Percentiles rank a stretch among this genome's conserved stretches.
These are phyloP conservation scores for Hanseniaspora uvarum DNA, from an alignment of 1,139 yeast species.

Conservation along the genomic window DNA sequence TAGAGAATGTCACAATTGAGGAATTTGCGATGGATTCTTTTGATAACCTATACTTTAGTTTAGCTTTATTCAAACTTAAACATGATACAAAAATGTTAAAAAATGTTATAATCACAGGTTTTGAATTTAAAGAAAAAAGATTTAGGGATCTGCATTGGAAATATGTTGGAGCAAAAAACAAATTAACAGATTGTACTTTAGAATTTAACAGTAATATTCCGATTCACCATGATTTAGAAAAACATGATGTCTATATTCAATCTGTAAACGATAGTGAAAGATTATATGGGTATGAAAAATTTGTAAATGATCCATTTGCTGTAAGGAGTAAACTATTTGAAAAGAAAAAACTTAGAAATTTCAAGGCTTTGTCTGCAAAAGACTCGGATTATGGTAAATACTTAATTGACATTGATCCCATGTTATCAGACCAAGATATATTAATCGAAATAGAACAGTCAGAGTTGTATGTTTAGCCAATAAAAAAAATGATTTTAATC, in stretches of 20 bases:
- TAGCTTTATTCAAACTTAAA: conserved; percentile 47
- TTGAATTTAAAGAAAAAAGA: conserved; percentile 58
- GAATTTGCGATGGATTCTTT: conserved; percentile 73
- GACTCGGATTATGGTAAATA: not conserved
- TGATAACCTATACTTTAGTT: conserved; percentile 60
- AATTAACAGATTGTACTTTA: conserved; percentile 45
- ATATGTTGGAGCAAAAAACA: conserved; percentile 18
- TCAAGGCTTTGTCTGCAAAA: not conserved
- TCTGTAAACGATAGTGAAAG: conserved; percentile 40
- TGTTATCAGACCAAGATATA: not conserved
- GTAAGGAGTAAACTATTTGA: conserved; percentile 35
- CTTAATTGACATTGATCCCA: not conserved
- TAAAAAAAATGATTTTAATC: no score
- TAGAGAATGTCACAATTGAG: conserved; percentile 35
- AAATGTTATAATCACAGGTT: conserved; percentile 52
- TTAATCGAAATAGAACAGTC: not conserved
- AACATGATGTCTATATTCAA: conserved; percentile 26
- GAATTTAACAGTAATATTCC: conserved; percentile 39
- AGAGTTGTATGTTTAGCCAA: not conserved
- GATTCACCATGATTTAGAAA: conserved; percentile 22
- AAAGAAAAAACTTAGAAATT: conserved; percentile 31
- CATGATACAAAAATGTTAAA: conserved; percentile 39
- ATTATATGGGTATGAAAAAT: conserved; percentile 42
- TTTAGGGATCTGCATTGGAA: conserved; percentile 48
- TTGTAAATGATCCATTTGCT: conserved; percentile 46